These are phyloP conservation scores for Citrus medica DNA, from an alignment of 345 rosid species.

Conservation along the genomic window DNA sequence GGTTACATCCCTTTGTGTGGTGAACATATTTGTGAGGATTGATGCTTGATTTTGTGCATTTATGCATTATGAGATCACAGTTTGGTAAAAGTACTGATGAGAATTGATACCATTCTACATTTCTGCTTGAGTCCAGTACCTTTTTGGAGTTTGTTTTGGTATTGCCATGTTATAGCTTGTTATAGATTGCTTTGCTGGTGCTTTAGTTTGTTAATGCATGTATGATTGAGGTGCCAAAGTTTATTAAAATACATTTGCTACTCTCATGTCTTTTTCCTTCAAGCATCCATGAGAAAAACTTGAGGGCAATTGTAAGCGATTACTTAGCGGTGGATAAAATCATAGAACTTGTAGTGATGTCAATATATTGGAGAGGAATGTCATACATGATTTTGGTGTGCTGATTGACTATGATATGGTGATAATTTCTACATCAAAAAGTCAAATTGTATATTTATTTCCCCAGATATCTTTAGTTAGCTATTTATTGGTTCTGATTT, in stretches of 20 bases:
- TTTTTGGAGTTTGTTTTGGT: neutral
- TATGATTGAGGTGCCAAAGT: neutral
- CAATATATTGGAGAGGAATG: neutral
- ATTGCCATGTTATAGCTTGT: neutral
- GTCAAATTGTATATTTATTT: neutral
- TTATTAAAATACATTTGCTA: neutral
- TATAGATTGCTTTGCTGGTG: neutral
- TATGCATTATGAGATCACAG: neutral
- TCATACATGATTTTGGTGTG: neutral
- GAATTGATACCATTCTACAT: neutral
- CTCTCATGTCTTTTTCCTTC: neutral
- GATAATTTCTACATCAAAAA: neutral
- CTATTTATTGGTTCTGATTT: neutral
- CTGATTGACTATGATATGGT: neutral
- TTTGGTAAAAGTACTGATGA: neutral
- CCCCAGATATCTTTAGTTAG: neutral
- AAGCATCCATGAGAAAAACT: neutral
- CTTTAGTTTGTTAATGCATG: neutral
- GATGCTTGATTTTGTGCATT: neutral
- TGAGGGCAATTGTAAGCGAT: neutral
- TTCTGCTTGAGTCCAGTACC: neutral
- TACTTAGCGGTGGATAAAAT: neutral
- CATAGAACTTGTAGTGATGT: neutral
- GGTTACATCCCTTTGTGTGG: slow-evolving; percentile 1
- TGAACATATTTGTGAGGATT: neutral